Base-by-base conservation (phyloP, 768 basidiomycete species). In the Neoboletus subvelutipes region DNA sequence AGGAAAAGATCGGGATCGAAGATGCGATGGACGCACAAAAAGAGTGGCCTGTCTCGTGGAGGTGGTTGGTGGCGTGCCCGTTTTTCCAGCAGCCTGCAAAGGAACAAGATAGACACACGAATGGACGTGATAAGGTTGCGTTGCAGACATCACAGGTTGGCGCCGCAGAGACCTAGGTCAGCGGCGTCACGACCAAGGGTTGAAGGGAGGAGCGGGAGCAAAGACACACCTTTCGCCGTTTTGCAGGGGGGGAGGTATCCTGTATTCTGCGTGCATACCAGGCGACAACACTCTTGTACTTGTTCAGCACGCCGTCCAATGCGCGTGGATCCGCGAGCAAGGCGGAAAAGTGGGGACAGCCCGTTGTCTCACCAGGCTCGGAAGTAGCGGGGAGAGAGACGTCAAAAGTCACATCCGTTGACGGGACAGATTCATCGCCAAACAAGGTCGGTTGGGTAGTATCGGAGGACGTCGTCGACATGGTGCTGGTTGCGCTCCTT, bases 51-150 rank as follows among this genome's bases (percentile, higher is more conserved):
- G 76, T 67, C 20, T 81, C 77, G 58, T 73, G 76, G 31, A 91
- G 74, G 69, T 94, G 92, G 5, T 66, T 70, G 1, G 75, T 64
- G 28, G 83, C 73, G 65, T 93, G 91, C 4, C 76, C 76, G 42
- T 75, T 76, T 13, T 69, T 58, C 90, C 90, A 92, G 60, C 91
- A 92, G 8, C 86, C 90, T 11, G 80, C 76, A 65, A 77, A 87
- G 4, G 81, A 64, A 63, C 91, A 93, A n/a, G 84, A 79, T 8
- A 92, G 73, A 61, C 91, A 93, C 4, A 80, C 84, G 64, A 87
- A 85, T 0, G 90, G 88, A 24, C 89, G 77, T 1, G 83, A 75
- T 29, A 90, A 74, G 2, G 82, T 65, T 2, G 77, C 50, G 10
- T 74, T 71, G 65, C 91, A 93, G 13, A 76, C 78, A 10, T 79